These are phyloP conservation scores for Capsicum rhomboideum DNA, from an alignment of 257 asterid species.

Conservation along the genomic window DNA sequence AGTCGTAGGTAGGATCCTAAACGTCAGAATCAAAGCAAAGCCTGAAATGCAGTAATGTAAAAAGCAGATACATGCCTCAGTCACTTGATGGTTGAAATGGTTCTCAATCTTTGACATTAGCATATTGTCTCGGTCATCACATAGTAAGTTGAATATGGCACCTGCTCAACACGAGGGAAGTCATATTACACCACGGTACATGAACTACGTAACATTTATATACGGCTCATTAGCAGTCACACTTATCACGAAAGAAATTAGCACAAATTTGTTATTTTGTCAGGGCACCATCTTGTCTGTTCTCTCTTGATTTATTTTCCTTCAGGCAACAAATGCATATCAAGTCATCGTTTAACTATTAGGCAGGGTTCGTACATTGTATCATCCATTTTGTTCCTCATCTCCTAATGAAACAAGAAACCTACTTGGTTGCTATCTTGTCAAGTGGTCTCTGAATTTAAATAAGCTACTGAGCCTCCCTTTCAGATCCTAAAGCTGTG, in stretches of 20 bases:
- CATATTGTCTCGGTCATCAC: constrained; percentile 20
- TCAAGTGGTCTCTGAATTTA: neutral
- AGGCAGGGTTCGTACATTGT: neutral
- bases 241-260: neutral
- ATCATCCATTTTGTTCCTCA: neutral
- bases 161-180: constrained; percentile 19
- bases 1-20: neutral
- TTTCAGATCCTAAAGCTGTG: neutral
- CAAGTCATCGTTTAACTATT: neutral
- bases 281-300: neutral
- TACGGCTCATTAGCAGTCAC: neutral
- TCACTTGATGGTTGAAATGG: constrained; percentile 33
- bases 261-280: neutral
- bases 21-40: neutral
- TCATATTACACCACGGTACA: neutral
- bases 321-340: neutral
- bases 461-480: neutral
- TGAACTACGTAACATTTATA: neutral
- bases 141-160: constrained; percentile 47
- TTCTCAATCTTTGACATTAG: constrained; percentile 50
- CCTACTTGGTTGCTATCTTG: neutral
- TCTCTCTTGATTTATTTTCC: neutral
- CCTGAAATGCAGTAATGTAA: neutral
- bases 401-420: neutral
- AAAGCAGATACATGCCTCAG: constrained; percentile 31